Conservation (phyloP, 495 filamentous ascomycete genomes). For the Hypoxylon rickii region DNA sequence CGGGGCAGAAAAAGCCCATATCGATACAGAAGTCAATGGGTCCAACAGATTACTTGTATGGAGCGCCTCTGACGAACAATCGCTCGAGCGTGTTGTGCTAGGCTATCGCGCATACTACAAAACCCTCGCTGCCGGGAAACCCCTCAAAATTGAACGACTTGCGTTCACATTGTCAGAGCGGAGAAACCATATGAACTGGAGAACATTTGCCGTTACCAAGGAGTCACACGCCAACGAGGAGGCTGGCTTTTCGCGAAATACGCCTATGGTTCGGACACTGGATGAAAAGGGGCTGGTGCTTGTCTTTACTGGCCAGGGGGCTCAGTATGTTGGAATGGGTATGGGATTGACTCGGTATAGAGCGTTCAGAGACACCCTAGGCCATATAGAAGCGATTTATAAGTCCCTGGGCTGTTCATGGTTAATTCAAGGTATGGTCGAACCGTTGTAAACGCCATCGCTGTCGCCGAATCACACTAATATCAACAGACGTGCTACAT, state of each 20-base stretch:
- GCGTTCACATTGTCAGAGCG: constrained; percentile 27
- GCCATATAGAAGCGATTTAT: not conserved
- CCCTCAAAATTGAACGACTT: not conserved
- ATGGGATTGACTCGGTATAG: constrained; percentile 4
- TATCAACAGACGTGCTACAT: not conserved
- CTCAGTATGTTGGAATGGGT: constrained; percentile 54
- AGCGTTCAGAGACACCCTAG: not conserved
- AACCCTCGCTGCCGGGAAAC: not conserved
- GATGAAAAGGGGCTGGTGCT: constrained; percentile 10
- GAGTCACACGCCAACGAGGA: no score
- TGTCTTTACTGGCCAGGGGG: constrained; percentile 46
- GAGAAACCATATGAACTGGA: constrained; percentile 30
- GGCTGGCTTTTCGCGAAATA: not conserved
- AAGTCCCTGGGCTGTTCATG: not conserved
- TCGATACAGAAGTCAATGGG: no score
- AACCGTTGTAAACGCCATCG: not conserved
- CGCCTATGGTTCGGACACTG: not conserved
- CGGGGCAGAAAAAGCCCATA: no score
- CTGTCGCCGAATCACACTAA: not conserved
- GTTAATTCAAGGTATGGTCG: not conserved
- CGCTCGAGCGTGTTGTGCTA: not conserved
- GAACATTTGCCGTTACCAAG: not conserved
- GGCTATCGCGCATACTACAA: constrained; percentile 3
- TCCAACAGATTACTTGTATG: constrained; percentile 3
- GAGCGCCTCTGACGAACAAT: not conserved